Percentiles rank a stretch among this genome's conserved stretches.
phyloP scores from a whole-genome alignment of 495 filamentous ascomycete species.

The Haplographium delicatum region DNA sequence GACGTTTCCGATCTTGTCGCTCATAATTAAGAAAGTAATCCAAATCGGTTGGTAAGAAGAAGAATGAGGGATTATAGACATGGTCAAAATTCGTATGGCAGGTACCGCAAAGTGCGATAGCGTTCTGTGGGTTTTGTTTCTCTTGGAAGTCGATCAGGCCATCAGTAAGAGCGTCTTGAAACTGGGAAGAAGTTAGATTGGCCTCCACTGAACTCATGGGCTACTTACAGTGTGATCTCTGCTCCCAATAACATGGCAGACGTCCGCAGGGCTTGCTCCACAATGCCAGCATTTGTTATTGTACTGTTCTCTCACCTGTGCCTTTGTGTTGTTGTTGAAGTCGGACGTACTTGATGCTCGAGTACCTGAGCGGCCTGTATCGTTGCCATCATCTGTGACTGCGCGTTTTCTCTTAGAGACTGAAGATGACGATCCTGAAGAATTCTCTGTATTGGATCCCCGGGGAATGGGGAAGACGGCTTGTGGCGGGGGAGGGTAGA shows the following conservation, averaged over 20 bases:
- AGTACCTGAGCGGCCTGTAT: conserved; percentile 10
- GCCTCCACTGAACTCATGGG: conserved; percentile 12
- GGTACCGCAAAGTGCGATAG: conserved; percentile 14
- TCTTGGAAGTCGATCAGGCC: conserved; percentile 17
- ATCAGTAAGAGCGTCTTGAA: conserved; percentile 1
- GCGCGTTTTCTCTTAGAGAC: conserved; percentile 8
- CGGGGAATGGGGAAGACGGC: conserved; percentile 4
- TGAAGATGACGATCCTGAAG: conserved; percentile 8
- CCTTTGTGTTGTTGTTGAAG: conserved; percentile 17
- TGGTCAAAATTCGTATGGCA: conserved; percentile 16
- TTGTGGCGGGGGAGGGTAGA: conserved; percentile 9
- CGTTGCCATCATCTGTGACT: conserved; percentile 5
- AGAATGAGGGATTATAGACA: conserved; percentile 15
- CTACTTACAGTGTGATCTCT: conserved; percentile 16
- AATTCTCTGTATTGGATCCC: conserved; percentile 8
- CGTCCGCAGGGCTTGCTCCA: conserved; percentile 11
- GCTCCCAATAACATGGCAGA: conserved; percentile 16
- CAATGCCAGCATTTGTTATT: conserved; percentile 19
- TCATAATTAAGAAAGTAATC: conserved; percentile 16
- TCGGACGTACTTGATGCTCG: conserved; percentile 13
- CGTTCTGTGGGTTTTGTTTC: conserved; percentile 13
- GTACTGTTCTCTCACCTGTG: conserved; percentile 17
- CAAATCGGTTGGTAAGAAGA: conserved; percentile 16
- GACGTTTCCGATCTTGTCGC: conserved; percentile 15
- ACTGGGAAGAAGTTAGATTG: conserved; percentile 13